These are phyloP conservation scores for Penicillium subrubescens DNA, from an alignment of 495 filamentous ascomycete species.

Conservation along the genomic window DNA sequence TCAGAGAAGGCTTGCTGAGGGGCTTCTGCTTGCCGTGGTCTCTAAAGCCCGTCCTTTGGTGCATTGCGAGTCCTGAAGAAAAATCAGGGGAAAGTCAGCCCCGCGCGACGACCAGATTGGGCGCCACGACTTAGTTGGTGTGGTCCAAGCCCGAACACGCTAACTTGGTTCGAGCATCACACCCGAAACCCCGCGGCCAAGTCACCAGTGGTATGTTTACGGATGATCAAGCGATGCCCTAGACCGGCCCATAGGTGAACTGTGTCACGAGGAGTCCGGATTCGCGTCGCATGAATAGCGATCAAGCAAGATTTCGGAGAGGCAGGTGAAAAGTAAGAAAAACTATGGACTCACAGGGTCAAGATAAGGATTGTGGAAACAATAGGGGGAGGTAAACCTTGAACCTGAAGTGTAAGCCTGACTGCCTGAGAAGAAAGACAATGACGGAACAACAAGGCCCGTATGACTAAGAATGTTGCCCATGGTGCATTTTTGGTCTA, in stretches of 20 bases:
- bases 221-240: background rate
- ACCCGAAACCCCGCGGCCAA: background rate
- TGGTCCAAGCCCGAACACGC: background rate
- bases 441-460: background rate
- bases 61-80: background rate
- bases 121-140: conserved; percentile 1
- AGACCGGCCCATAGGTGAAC: background rate
- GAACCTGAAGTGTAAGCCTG: background rate
- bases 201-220: background rate
- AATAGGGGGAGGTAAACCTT: no score
- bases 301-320: background rate
- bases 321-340: background rate
- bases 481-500: no score
- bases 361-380: background rate
- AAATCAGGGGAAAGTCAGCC: background rate
- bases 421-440: background rate
- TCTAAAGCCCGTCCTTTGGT: background rate
- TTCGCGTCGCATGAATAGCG: background rate
- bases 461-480: no score
- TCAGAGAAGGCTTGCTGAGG: background rate
- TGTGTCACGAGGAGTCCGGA: background rate
- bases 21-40: background rate
- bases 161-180: conserved; percentile 8
- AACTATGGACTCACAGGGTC: background rate
- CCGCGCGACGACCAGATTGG: conserved; percentile 3